Conservation (phyloP, 2,329 filamentous ascomycete genomes). For the Cytospora mali region DNA sequence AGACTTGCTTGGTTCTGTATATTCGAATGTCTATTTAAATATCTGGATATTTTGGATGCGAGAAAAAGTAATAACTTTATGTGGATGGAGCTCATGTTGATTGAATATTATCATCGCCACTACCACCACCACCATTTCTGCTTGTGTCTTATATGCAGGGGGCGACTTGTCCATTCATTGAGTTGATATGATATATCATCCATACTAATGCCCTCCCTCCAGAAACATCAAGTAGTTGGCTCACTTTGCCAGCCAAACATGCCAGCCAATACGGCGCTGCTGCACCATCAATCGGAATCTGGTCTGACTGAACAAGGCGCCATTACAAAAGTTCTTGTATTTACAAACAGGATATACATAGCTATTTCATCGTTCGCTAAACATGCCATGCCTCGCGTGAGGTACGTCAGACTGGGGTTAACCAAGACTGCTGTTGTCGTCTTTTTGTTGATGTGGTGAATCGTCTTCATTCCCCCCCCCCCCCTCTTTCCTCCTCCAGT, state of each 20-base stretch:
- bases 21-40: background rate
- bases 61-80: background rate
- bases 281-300: background rate
- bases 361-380: background rate
- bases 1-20: background rate
- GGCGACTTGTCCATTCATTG: background rate
- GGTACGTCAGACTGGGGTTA: background rate
- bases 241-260: too few species aligned
- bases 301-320: background rate
- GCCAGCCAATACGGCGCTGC: background rate
- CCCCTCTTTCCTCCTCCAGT: background rate
- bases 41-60: background rate
- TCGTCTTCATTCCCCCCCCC: background rate
- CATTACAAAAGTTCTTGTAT: slow-evolving; percentile 13
- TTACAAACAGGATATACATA: slow-evolving; percentile 5
- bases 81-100: background rate
- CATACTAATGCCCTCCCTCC: background rate
- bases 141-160: background rate
- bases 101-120: background rate
- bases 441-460: background rate
- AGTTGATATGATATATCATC: background rate
- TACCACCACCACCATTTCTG: background rate
- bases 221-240: too few species aligned
- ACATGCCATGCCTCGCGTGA: background rate
- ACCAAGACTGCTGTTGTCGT: background rate